Base-by-base conservation (phyloP, 768 basidiomycete species). In the Xerocomellus amylosporus region DNA sequence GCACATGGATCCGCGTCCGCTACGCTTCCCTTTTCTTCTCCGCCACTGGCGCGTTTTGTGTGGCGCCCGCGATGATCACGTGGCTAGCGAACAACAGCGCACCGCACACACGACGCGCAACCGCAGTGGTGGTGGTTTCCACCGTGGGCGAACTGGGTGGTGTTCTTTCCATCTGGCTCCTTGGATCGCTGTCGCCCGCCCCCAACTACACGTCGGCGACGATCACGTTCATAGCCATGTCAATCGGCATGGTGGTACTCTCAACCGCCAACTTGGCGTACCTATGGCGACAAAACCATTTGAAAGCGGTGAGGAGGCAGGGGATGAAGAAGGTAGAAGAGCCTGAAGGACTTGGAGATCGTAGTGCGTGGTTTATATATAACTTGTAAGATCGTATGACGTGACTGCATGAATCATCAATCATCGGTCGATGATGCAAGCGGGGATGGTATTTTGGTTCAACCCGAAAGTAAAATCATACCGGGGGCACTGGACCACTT, bases 51-150 rank as follows among this genome's bases (percentile, higher is more conserved):
- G 72, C 76, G 0, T 84, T 83, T 65, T 33, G 33, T 33, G 66
- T 74, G 1, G 80, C 78, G 1, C 82, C 84, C 1, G 72, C 82
- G 0, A 64, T 84, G 17, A 75, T 76, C 4, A 78, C 84, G 1
- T 86, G 85, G 85, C 71, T 74, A 45, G 77, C 83, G 15, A 85
- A 86, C 67, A 87, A 86, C 68, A 73, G 79, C 5, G 73, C 79
- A 6, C 84, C 84, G 0, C 76, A 83, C 57, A 68, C 73, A 28
- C 72, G 81, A 30, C 78, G 84, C 9, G 85, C 83, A 1, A 83
- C 83, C 1, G 73, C 77, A 33, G 75, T 85, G 46, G 83, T 83
- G 12, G 71, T 83, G 19, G 74, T 74, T 1, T 80, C 81, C 54
- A 80, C 79, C 56, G 73, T 78, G 73, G 79, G 78, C 22, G 84